These are phyloP conservation scores for Kwoniella europaea DNA, from an alignment of 768 basidiomycete genomes.

Conservation along the genomic window DNA sequence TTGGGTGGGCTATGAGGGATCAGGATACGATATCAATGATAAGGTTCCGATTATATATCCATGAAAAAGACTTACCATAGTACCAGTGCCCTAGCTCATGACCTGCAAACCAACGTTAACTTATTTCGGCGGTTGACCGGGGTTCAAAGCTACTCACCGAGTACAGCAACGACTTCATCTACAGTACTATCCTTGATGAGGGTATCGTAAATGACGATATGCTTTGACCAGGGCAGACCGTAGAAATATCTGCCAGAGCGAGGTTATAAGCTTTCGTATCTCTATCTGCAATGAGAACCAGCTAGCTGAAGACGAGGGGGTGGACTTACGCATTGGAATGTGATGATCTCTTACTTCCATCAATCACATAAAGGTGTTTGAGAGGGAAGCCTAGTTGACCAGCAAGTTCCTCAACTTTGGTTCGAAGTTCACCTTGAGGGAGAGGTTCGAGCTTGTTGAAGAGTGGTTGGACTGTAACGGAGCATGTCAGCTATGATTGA, in stretches of 20 bases:
- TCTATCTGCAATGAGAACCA: too few relatives aligned
- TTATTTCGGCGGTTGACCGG: neutral
- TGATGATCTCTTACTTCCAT: constrained; percentile 91
- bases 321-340: constrained; percentile 75
- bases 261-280: too few relatives aligned
- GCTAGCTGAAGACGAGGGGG: neutral
- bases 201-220: constrained; percentile 91
- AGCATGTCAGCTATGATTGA: constrained; percentile 63
- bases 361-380: constrained; percentile 93
- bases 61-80: constrained; percentile 59
- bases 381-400: constrained; percentile 86
- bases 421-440: constrained; percentile 73
- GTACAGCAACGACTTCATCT: constrained; percentile 95
- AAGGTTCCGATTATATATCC: too few relatives aligned
- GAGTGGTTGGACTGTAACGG: constrained; percentile 71
- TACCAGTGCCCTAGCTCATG: constrained; percentile 99
- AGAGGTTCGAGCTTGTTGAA: constrained; percentile 97
- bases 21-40: neutral
- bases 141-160: constrained; percentile 60
- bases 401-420: constrained; percentile 77
- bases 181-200: constrained; percentile 88
- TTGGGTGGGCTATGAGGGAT: constrained; percentile 68
- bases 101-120: constrained; percentile 60
- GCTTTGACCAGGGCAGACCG: constrained; percentile 77
- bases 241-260: constrained; percentile 77